phyloP scores from a whole-genome alignment of 371 early-diverging fungal species.

The Haplosporangium sp. region DNA sequence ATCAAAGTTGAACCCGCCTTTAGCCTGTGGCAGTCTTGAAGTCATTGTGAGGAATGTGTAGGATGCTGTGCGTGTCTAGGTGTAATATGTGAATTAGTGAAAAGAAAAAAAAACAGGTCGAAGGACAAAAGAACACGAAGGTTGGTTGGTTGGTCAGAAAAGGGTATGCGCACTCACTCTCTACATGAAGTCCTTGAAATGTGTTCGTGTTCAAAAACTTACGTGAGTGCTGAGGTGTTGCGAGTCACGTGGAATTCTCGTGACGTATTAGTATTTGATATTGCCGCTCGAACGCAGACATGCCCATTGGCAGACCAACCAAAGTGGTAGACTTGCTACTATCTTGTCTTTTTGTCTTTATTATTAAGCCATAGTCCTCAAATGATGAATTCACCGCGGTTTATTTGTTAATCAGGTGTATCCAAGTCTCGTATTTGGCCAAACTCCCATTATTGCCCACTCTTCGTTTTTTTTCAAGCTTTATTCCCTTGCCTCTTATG shows the following conservation, averaged over 20 bases:
- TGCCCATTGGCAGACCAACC: too few relatives aligned
- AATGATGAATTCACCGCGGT: slow-evolving; percentile 2
- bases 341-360: too few relatives aligned
- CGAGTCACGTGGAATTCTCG: slow-evolving; percentile 3
- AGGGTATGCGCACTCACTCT: background rate
- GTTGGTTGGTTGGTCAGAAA: too few relatives aligned
- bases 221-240: slow-evolving; percentile 10
- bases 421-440: background rate
- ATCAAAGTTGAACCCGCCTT: slow-evolving; percentile 88
- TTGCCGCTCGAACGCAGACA: background rate
- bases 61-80: background rate
- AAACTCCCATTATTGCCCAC: too few relatives aligned
- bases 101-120: background rate
- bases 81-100: background rate
- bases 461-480: too few relatives aligned
- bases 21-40: slow-evolving; percentile 55
- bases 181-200: background rate
- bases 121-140: background rate
- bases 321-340: too few relatives aligned
- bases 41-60: slow-evolving; percentile 14
- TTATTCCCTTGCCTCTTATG: background rate
- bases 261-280: background rate
- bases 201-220: slow-evolving; percentile 6
- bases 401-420: slow-evolving; percentile 3
- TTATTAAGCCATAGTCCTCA: too few relatives aligned